These are phyloP conservation scores for Artemisia argyi DNA, from an alignment of 129 eudicot genomes.

Conservation along the genomic window DNA sequence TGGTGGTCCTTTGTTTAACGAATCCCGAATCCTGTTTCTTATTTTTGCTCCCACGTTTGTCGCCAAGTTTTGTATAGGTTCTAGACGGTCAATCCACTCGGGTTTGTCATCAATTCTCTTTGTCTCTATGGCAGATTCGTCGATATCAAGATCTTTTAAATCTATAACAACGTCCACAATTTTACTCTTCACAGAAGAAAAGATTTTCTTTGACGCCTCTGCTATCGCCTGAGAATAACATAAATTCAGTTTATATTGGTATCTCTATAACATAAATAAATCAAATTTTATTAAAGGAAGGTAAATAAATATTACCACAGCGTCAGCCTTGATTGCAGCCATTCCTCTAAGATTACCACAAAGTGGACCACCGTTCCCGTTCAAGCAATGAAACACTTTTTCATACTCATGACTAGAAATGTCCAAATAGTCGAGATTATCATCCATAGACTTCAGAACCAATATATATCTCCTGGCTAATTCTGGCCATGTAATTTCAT, in stretches of 20 bases:
- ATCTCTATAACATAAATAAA: too few species aligned
- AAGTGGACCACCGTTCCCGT: constrained; percentile 88
- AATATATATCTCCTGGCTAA: constrained; percentile 79
- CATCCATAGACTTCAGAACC: constrained; percentile 66
- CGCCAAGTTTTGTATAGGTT: constrained; percentile 85
- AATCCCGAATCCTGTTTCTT: constrained; percentile 61
- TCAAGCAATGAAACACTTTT: constrained; percentile 74
- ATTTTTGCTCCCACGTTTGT: constrained; percentile 96
- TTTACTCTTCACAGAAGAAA: constrained; percentile 53
- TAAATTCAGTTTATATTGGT: background rate
- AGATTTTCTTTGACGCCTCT: constrained; percentile 71
- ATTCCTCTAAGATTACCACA: constrained; percentile 80
- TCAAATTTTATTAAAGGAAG: constrained; percentile 1
- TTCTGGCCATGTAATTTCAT: constrained; percentile 97
- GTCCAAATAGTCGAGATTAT: constrained; percentile 66
- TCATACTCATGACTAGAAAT: constrained; percentile 62
- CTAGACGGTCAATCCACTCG: constrained; percentile 83
- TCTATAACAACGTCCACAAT: constrained; percentile 35
- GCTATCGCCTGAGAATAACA: constrained; percentile 73
- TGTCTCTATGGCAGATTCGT: constrained; percentile 29
- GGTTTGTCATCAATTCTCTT: constrained; percentile 44
- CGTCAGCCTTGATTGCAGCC: constrained; percentile 92
- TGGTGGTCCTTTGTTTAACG: constrained; percentile 74
- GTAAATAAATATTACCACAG: constrained; percentile 56
- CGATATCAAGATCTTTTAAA: constrained; percentile 46